Base-by-base conservation (phyloP, 306 rosid genomes). In the Prunus padus region DNA sequence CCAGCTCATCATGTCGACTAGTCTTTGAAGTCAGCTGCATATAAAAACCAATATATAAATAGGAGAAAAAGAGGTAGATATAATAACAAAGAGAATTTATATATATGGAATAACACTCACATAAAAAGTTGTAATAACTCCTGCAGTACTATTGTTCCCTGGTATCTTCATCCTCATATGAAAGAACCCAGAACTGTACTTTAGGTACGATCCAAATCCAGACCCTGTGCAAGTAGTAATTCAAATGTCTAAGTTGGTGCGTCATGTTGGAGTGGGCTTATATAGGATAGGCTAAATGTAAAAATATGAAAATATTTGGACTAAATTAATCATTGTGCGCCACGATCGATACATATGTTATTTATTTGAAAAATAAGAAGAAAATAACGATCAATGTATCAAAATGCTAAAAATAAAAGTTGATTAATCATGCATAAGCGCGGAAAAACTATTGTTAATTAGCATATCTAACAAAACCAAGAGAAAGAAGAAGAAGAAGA, bases 51-150 rank as follows among this genome's bases (percentile, higher is more conserved):
- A 12, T 13, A 13, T 11, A 12, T 47, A 11, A 11, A 56, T 10
- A 56, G 11, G 3, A 14, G 15, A 56, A 56, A 20, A 20, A 23
- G 20, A 22, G 3, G 13, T 23, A 26, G 11, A 56, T 56, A 56
- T 22, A 0, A 22, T 13, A 13, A 60, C 5, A 23, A 25, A 5
- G 3, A 26, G 12, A 19, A 30, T 70, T 37, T 37, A 37, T 37
- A 1, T 7, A 7, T 28, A 46, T 15, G 64, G 13, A 33, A 22
- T 2, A 22, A 33, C 25, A 71, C 76, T 84, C 25, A 86, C 93
- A 25, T 86, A 89, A 30, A 44, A 86, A 50, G 86, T 82, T 4
- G 87, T 83, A 56, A 89, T 80, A 68, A 86, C 86, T 79, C 93
- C 91, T 4, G 88, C 83, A 64, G 89, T 79, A 62, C 14, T 4